Evolutionary conservation across 148 eudicot genomes (phyloP), one percentile per base, ranked within the genome.

Genomic region (Vaccinium macrocarpon): DNA sequence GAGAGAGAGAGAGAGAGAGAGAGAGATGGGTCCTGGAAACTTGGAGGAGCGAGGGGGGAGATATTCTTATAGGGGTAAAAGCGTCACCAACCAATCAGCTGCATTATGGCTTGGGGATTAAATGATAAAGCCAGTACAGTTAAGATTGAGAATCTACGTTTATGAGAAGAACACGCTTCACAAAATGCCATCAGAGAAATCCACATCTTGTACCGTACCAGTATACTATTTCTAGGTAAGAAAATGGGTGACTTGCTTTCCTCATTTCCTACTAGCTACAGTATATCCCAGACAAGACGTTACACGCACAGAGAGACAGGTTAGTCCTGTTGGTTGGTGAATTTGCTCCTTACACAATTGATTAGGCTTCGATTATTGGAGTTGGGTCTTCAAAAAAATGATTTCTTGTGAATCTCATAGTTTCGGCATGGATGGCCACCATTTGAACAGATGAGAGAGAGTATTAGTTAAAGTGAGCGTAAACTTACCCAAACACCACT

Each of bases 101-200:
- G 9, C 7, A 53, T 78, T 6, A 68, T 13, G 68, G 38, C 35
- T 14, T 76, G 50, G 32, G 23, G 19, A 14, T 5, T 6, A 5
- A 3, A 29, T 8, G 12, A 42, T 52, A 53, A 23, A 50, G 13
- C 73, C 18, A 64, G 46, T 5, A 80, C 21, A 13, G 21, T 35
- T 16, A 42, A 53, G 70, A 70, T 70, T 10, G 79, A 79, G 57
- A 46, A 51, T 76, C 19, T 68, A 74, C 76, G 53, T 75, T 27
- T 10, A 46, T 0, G 74, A 81, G 59, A 76, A 74, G 84, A 80
- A 85, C 80, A 85, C 83, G 86, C 79, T 55, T 80, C 79, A 72
- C 86, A 32, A 16, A 49, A 23, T 72, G 62, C 51, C 7, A 80
- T 85, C 86, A 80, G 59, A 80, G 35, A 85, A 52, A 71, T 49